Percentiles rank a stretch among this genome's conserved stretches.
Conservation (phyloP, 805 yeast genomes). For the Cyberlindnera lachancei region DNA sequence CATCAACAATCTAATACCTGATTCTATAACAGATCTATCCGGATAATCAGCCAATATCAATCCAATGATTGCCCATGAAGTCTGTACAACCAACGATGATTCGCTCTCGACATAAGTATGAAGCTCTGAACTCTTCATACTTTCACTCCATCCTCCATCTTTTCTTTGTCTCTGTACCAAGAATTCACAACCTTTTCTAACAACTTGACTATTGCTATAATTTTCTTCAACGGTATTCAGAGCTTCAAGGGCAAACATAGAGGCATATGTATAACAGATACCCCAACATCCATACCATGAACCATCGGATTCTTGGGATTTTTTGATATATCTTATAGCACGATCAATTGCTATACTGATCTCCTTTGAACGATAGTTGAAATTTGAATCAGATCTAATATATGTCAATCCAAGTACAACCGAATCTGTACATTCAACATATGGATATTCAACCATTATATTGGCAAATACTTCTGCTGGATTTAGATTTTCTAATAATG, state of each 20-base stretch:
- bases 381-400: constrained; percentile 55
- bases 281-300: constrained; percentile 99
- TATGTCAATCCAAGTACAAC: constrained; percentile 82
- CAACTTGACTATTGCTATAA: constrained; percentile 56
- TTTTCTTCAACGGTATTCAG: constrained; percentile 57
- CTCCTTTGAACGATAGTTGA: constrained; percentile 62
- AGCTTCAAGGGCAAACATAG: constrained; percentile 97
- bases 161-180: constrained; percentile 61
- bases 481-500: constrained; percentile 66
- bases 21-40: constrained; percentile 46
- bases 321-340: constrained; percentile 67
- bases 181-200: constrained; percentile 78
- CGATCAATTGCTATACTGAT: constrained; percentile 61
- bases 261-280: constrained; percentile 89
- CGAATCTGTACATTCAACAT: constrained; percentile 97
- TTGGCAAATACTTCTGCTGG: constrained; percentile 98
- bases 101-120: constrained; percentile 61
- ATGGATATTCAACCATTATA: constrained; percentile 97
- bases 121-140: constrained; percentile 84
- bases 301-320: constrained; percentile 71
- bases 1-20: constrained; percentile 59
- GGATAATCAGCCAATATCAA: constrained; percentile 79
- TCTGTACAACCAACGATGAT: constrained; percentile 71
- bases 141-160: constrained; percentile 98
- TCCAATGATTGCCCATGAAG: constrained; percentile 89